These are phyloP conservation scores for Pyrus communis DNA, from an alignment of 306 rosid species.

Conservation along the genomic window DNA sequence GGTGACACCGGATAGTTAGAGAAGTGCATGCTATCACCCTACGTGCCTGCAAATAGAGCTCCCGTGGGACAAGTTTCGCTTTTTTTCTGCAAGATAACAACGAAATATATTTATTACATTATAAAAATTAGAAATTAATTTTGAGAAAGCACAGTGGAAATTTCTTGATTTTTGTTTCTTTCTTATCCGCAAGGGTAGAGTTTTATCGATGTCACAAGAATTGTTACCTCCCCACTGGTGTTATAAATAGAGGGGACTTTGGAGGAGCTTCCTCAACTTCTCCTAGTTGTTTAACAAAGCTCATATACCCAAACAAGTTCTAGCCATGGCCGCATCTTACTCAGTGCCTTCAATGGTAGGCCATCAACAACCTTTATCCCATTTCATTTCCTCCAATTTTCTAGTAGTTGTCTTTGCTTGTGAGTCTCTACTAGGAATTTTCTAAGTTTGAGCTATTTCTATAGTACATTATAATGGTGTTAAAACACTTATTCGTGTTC, in stretches of 20 bases:
- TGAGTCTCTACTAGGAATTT: not conserved
- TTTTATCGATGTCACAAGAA: slow-evolving; percentile 14
- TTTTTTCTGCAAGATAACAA: slow-evolving; percentile 27
- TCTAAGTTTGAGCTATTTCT: not conserved
- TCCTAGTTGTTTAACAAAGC: slow-evolving; percentile 11
- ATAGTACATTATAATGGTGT: not conserved
- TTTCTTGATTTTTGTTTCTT: slow-evolving; percentile 43
- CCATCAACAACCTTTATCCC: not conserved
- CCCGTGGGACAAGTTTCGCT: slow-evolving; percentile 40
- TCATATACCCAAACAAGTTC: slow-evolving; percentile 7
- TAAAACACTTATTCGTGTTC: not conserved
- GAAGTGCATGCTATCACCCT: slow-evolving; percentile 34
- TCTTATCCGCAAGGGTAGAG: slow-evolving; percentile 26
- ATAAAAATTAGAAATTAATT: not conserved
- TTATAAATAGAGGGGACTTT: slow-evolving; percentile 47
- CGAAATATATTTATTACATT: slow-evolving; percentile 4
- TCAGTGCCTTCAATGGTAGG: slow-evolving; percentile 78
- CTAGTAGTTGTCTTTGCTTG: not conserved
- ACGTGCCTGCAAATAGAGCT: slow-evolving; percentile 56
- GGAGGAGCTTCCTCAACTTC: slow-evolving; percentile 25
- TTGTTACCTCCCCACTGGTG: not conserved
- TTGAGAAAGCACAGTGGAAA: not conserved
- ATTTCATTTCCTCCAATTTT: not conserved
- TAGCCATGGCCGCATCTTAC: slow-evolving; percentile 75
- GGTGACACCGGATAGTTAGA: slow-evolving; percentile 14